Base-by-base conservation (phyloP, 345 rosid species). In the Citrus unshiu region DNA sequence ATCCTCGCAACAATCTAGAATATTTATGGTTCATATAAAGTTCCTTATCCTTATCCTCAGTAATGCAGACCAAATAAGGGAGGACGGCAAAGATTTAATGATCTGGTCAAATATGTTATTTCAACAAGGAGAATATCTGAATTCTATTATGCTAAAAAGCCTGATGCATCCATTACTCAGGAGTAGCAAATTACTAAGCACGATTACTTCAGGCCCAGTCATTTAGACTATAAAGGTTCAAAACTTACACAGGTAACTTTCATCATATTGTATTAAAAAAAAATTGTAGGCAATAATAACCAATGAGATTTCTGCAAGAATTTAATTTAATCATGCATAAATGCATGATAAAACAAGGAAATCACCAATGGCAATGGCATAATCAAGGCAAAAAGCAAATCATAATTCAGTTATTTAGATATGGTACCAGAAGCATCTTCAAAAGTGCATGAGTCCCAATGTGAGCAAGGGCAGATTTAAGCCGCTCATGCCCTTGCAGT, bases 371-470 rank as follows among this genome's bases (percentile, higher is more conserved):
- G 34, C 14, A 32, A 49, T 32, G 9, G 5, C n/a, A 29, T 43
- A 65, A 71, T 64, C 39, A 49, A 39, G 54, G 56, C 29, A 21
- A 73, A 76, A 65, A 56, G 60, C n/a, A 69, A 34, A 68, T 35
- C 13, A 21, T 12, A 64, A 21, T 72, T 24, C 58, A 69, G 34
- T 74, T 24, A 69, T 58, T 65, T 34, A 49, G 37, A 68, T 54
- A 78, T 79, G 35, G 9, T 83, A 91, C 99, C 97, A 97, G 86
- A 79, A 97, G 99, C 99, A 97, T 97, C 86, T 97, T 97, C 84
- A 97, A 83, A 66, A 97, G 93, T 34, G 99, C 99, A 87, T 94
- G 92, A 64, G 99, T 94, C 77, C 98, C 98, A 19, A 94, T 94
- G 77, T 94, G 98, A 81, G 98, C 99, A 68, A 97, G 93, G 27